Evolutionary conservation across 331 rosid species (phyloP), one percentile per base, ranked within the genome.

Genomic region (Erythrophleum ivorense): DNA sequence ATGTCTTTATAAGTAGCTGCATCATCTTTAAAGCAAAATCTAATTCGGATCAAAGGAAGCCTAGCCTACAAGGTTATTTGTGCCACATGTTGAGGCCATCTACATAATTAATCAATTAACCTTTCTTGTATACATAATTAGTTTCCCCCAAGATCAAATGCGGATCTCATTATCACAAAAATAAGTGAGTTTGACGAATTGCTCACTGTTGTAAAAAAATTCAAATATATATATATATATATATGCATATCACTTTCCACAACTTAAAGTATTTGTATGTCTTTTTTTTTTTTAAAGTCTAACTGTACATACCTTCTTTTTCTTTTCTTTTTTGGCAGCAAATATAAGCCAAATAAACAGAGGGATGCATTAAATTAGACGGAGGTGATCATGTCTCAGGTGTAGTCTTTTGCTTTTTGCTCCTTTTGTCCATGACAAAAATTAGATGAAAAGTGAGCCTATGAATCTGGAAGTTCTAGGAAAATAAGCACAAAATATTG

Each of bases 21-120:
- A 73, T 71, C 77, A 73, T 71, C 86, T 83, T 83, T 64, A 34
- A 69, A 71, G 79, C 72, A 73, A 46, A 54, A 83, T 70, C 19
- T 21, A 19, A 5, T 14, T 64, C 70, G 31, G 33, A 31, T 40
- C 49, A 49, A 50, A 52, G 49, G 49, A 7, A 45, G 49, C 52
- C 52, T 9, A 48, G 9, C 62, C 58, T 58, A 31, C 63, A 45
- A 16, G 60, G 29, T 55, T 19, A 55, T 31, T 18, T 55, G 62
- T n/a, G 62, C 19, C 62, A n/a, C 11, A 19, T 55, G 52, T 9
- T 9, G n/a, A n/a, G n/a, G 14, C 55, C 18, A 50, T 50, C 54
- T 12, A 12, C 9, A 3, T 49, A 49, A 49, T 49, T 10, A 49
- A 49, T 49, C 54, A 49, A 49, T 49, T 14, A 49, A 49, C 54